Base-by-base conservation (phyloP, 768 basidiomycete genomes). In the Phylloporus sp. region DNA sequence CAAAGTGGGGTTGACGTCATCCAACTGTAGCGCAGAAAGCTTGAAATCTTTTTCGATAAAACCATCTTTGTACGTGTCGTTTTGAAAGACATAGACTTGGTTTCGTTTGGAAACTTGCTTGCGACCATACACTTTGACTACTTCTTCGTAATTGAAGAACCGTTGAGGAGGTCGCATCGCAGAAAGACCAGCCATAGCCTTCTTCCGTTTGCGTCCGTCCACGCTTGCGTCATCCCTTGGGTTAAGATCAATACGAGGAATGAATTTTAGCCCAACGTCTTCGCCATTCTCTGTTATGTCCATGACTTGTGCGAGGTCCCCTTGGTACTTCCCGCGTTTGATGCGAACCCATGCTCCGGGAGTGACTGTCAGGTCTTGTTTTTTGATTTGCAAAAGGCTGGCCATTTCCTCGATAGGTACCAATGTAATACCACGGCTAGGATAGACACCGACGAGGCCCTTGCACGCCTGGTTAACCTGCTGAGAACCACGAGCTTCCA, bases 331-430 rank as follows among this genome's bases (percentile, higher is more conserved):
- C 40, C 95, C 95, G 34, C 94, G 84, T 62, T 85, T 86, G 65
- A 98, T 85, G 45, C 97, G 90, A 8, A 98, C 93, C 97, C 97
- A 99, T 59, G 84, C 89, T 18, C 92, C 93, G 0, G 85, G 84
- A 16, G 81, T 81, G 36, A 97, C 80, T 0, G 88, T 87, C 41
- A 86, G 72, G 56, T 94, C 91, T 65, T 94, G 88, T 73, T 95
- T 95, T 76, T 95, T 97, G 63, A 97, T 97, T 65, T 91, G 90
- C 59, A 98, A 78, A 32, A 98, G 74, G 53, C 90, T 91, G 16
- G 97, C 92, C 95, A 98, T 98, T 74, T 99, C 97, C 62, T 95
- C 90, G 52, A 97, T 93, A 7, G 94, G 94, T 1, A 97, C 94
- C 29, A 97, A 80, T 18, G 79, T 78, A 55, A 92, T 82, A 15